These are phyloP conservation scores for Penicillium samsonianum DNA, from an alignment of 495 filamentous ascomycete species.

Conservation along the genomic window DNA sequence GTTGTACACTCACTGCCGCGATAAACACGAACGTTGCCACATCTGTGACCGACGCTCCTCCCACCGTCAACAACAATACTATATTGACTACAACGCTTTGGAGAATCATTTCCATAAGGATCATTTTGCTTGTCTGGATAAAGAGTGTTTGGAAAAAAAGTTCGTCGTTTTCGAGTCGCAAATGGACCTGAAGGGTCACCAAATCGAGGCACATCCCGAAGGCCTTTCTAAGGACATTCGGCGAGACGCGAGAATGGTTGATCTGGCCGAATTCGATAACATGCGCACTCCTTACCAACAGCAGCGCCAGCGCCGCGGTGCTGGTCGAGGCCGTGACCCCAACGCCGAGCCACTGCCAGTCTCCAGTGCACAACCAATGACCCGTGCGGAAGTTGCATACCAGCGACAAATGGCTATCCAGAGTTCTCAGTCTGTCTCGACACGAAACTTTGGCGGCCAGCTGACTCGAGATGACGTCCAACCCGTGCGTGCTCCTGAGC, in stretches of 20 bases:
- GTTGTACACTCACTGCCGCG: slow-evolving; percentile 86
- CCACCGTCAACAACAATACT: slow-evolving; percentile 80
- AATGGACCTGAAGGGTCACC: slow-evolving; percentile 89
- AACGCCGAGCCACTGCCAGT: slow-evolving; percentile 77
- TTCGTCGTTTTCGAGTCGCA: slow-evolving; percentile 96
- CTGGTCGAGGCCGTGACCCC: slow-evolving; percentile 69
- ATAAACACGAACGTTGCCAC: slow-evolving; percentile 91
- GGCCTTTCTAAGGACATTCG: slow-evolving; percentile 79
- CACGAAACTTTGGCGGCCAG: slow-evolving; percentile 79
- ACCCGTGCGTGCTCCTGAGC: slow-evolving; percentile 43
- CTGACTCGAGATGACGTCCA: slow-evolving; percentile 60
- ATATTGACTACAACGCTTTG: slow-evolving; percentile 78
- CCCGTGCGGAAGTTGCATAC: slow-evolving; percentile 86
- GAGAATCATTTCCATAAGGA: slow-evolving; percentile 83
- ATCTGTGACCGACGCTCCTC: slow-evolving; percentile 79
- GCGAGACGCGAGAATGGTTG: slow-evolving; percentile 81
- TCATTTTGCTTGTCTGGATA: slow-evolving; percentile 82
- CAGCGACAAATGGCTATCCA: slow-evolving; percentile 92
- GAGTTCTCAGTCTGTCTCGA: slow-evolving; percentile 74
- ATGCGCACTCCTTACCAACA: slow-evolving; percentile 72
- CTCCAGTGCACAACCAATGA: slow-evolving; percentile 79
- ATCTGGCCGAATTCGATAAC: slow-evolving; percentile 77
- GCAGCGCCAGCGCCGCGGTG: slow-evolving; percentile 57
- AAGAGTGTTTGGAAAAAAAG: slow-evolving; percentile 92
- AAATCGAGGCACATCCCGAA: slow-evolving; percentile 73